Evolutionary conservation across 2,329 filamentous ascomycete species (phyloP), one percentile per base, ranked within the genome.

Genomic region (Coleophoma eucalyptorum): DNA sequence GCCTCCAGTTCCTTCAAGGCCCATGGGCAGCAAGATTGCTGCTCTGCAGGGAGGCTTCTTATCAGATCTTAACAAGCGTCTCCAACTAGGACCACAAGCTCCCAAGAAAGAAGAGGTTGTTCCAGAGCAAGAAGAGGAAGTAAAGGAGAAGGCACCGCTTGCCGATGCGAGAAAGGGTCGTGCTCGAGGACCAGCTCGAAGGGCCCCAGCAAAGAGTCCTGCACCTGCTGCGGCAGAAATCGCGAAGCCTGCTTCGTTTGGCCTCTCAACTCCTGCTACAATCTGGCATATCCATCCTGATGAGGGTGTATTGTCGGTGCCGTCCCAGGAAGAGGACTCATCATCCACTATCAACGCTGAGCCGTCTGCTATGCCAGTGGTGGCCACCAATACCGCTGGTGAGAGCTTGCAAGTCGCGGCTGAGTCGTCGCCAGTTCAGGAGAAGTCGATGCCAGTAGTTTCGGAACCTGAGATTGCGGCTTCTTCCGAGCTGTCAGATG

Each of bases 41-140:
- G 88, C 90, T 20, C 74, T 99, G 32, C 91, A 96, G 69, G 89
- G 89, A 35, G 90, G 89, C 3, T 97, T 99, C 69, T 84, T 99
- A 79, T 91, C 85, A 42, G 93, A 97, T 64, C 74, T 99, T 40
- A 96, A 97, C 69, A 92, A 90, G 61, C 87, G 91, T 45, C 76
- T 99, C 26, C 86, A 90, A 64, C 72, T 96, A 34, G 94, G 94
- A 1, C 93, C 92, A n/a, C 85, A 89, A 59, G 82, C 78, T 10
- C 81, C 84, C 2, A 92, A 90, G 73, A 87, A 89, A 58, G 86
- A 89, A 62, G 86, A 92, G 57, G 72, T 78, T 38, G 66, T 72
- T 10, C 72, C 75, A 13, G 77, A 84, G 48, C 78, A 83, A 32
- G 70, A 70, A 2, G 77, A 77, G 32, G 77, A 80, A 53, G 82